Conservation (phyloP, 495 filamentous ascomycete genomes). For the Penicillium longicatenatum region DNA sequence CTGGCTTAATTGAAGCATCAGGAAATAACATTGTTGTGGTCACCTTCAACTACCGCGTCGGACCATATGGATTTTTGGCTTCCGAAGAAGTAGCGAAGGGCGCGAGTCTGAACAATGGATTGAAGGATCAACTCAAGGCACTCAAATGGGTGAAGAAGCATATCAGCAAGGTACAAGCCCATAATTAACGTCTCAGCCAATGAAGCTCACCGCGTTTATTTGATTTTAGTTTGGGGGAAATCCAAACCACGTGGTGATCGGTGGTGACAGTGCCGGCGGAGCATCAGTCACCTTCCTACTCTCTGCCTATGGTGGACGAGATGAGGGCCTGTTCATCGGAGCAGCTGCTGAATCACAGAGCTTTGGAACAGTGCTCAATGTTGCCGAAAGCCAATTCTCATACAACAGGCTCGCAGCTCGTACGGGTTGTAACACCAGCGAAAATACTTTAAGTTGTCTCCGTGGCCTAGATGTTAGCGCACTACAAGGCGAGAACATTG, state of each 20-base stretch:
- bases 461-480: constrained; percentile 48
- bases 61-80: constrained; percentile 72
- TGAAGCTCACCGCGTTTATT: neutral
- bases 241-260: constrained; percentile 68
- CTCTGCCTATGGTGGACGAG: constrained; percentile 58
- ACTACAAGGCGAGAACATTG: constrained; percentile 56
- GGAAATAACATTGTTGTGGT: constrained; percentile 65
- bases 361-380: constrained; percentile 60
- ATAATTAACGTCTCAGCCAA: neutral
- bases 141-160: constrained; percentile 70
- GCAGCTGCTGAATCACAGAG: constrained; percentile 67
- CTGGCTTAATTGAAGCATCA: constrained; percentile 59
- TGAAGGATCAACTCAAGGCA: constrained; percentile 69
- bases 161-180: constrained; percentile 50
- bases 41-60: constrained; percentile 79
- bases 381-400: constrained; percentile 62
- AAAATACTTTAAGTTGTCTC: constrained; percentile 59
- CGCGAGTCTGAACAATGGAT: constrained; percentile 65
- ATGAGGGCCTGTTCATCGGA: constrained; percentile 61
- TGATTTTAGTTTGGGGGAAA: constrained; percentile 67
- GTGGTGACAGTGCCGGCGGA: constrained; percentile 72
- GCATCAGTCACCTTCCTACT: constrained; percentile 68
- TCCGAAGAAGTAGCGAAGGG: constrained; percentile 57
- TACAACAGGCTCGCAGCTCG: constrained; percentile 63
- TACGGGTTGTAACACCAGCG: constrained; percentile 50